These are phyloP conservation scores for sweet orange (Citrus sinensis) DNA, from an alignment of 345 rosid species.

Conservation along the genomic window DVS_A1.0 CM039161.1:1440501-1441000, in stretches of 20 bases:
- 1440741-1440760: neutral
- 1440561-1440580: neutral
- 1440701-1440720: neutral
- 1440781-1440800: neutral
- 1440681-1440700: neutral
- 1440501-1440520: neutral
- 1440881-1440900: neutral
- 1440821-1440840: neutral
- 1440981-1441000: conserved; percentile 84
- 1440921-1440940: conserved; percentile 97
- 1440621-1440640: neutral
- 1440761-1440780: neutral
- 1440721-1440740: neutral
- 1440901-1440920: conserved; percentile 10
- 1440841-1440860: neutral
- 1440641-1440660: neutral
- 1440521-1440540: neutral
- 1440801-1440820: neutral
- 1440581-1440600: neutral
- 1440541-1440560: neutral
- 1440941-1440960: conserved; percentile 68
- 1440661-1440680: neutral
- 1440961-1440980: conserved; percentile 59
- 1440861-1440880: neutral
- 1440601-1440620: neutral